Evolutionary conservation across 352 stramenopile species (phyloP), one percentile per base, ranked within the genome.

Genomic region (Thalassiosira livingstoniorum): DNA sequence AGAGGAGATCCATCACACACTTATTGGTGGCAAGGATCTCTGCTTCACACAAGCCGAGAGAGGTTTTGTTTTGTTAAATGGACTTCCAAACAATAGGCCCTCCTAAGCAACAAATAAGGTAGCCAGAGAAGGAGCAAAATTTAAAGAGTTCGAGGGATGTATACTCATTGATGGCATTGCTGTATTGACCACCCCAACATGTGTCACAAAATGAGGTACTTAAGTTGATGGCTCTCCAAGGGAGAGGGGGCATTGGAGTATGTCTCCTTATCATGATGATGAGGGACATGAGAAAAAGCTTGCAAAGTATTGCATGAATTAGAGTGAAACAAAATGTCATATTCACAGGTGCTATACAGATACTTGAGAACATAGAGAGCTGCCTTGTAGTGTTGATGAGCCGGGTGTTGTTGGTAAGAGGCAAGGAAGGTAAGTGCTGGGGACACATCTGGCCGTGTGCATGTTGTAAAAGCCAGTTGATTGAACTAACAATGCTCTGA

Each of bases 321-420:
- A 18, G 57, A 71, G 25, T 35, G 29, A 27, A 63, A 78, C n/a
- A 37, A 78, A 27, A 78, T 78, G 57, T 39, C 70, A 11, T 70
- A 70, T 10, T 78, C 58, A 54, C 29, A 25, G 1, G 70, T 78
- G 29, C 54, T 63, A 5, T 23, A 63, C n/a, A 37, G n/a, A 4
- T 63, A 63, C 39, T 63, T 37, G 54, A 63, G 54, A 2, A 37
- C 54, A 35, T 63, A 21, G n/a, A 63, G 54, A 13, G 54, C 15
- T 5, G 54, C 15, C n/a, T 63, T 63, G 51, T 58, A 58, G 39
- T 63, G 54, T 35, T 35, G 15, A 63, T 63, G 54, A 31, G 51
- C n/a, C 4, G 51, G 51, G 4, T 5, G 10, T 37, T 63, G 54
- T 11, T 11, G 34, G 21, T 63, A 35, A 7, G 54, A 7, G 34